Base-by-base conservation (phyloP, 176 grass and related monocot species). In the Avena insularis region DNA sequence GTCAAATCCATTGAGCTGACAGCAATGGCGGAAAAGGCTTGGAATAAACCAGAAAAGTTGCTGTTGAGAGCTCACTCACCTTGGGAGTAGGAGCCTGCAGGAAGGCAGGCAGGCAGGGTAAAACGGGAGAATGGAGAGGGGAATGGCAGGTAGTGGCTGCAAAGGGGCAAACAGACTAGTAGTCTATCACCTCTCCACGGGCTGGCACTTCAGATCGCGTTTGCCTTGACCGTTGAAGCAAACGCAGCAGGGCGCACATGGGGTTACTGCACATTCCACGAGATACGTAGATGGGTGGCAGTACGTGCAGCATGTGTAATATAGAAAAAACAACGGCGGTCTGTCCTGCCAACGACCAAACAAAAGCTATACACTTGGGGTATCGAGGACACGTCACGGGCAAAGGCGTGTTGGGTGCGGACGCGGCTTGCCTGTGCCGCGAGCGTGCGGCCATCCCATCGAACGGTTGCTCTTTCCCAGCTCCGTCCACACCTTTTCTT, bases 161-260 rank as follows among this genome's bases (percentile, higher is more conserved):
- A 66, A 57, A 53, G 79, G 79, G 13, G 76, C 56, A 65, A 86
- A 60, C 9, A 20, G 78, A 40, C 62, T 29, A 59, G 12, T 45
- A 25, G 43, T 61, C 70, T 79, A 48, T 67, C 54, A 57, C 81
- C 79, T 85, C 79, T 56, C 57, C 46, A 79, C 64, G 56, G 82
- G 57, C 63, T 40, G 38, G 57, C 72, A 47, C 40, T 35, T 49
- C 61, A 88, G 82, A 89, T 89, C 55, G 82, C 48, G 40, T 80
- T 14, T 49, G 23, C 35, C 43, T 85, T 79, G 75, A 67, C 61
- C n/a, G 75, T 69, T 80, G 56, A 35, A 73, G 56, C n/a, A 12
- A 23, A n/a, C 33, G 67, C 62, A 77, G 61, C 53, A 48, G 65
- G 21, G 35, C 23, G 54, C 88, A 85, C 88, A 85, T 89, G 88